phyloP scores from a whole-genome alignment of 768 basidiomycete genomes.

The Tulasnella sp. region DNA sequence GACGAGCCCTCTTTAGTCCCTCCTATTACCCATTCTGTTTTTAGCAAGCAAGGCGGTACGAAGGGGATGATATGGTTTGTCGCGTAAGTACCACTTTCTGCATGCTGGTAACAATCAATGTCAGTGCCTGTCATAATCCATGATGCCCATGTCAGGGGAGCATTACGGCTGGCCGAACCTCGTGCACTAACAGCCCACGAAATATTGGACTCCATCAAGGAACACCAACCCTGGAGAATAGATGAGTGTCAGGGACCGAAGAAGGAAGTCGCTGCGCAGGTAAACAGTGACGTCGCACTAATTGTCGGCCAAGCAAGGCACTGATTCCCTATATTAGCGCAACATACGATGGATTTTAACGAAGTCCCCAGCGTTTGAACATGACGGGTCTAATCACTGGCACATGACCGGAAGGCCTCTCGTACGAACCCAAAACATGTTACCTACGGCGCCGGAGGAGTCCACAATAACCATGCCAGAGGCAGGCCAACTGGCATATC shows the following conservation, averaged over 20 bases:
- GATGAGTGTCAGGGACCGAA: not conserved
- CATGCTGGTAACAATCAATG: slow-evolving; percentile 28
- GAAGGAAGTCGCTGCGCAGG: not conserved
- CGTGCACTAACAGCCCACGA: not conserved
- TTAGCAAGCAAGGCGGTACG: not conserved
- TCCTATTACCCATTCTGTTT: not conserved
- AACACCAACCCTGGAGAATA: not conserved
- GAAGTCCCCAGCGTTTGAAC: too few relatives aligned
- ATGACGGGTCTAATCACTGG: too few relatives aligned
- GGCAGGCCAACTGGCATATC: not conserved
- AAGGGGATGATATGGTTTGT: not conserved
- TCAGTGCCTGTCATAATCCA: not conserved
- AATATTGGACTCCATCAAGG: not conserved
- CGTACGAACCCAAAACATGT: too few relatives aligned
- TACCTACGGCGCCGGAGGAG: too few relatives aligned
- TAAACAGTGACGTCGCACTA: not conserved
- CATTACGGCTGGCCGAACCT: not conserved
- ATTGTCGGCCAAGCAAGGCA: too few relatives aligned
- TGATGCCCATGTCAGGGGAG: not conserved
- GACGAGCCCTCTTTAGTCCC: not conserved
- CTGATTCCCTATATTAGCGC: too few relatives aligned
- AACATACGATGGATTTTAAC: too few relatives aligned
- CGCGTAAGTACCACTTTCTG: not conserved
- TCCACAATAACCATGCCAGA: too few relatives aligned
- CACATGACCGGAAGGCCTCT: too few relatives aligned